A percentile compares a stretch with the other conserved stretches of the same genome.
phyloP scores from a whole-genome alignment of 805 yeast genomes.

The Jamesozyma rosinii region DNA sequence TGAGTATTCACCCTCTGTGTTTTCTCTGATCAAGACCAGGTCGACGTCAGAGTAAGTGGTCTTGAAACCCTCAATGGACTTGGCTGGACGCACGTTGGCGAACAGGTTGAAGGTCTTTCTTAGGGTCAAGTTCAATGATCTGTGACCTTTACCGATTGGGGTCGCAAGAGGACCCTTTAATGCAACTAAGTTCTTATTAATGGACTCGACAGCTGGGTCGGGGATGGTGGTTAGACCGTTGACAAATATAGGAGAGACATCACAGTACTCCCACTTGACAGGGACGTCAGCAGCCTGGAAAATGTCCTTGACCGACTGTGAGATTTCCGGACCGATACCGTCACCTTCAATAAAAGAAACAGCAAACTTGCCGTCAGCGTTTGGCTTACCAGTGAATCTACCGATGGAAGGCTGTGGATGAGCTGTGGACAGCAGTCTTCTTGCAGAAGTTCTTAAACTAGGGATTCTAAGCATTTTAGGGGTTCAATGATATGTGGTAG shows the following conservation, averaged over 20 bases:
- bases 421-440: slow-evolving; percentile 14
- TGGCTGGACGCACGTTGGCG: slow-evolving; percentile 96
- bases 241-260: slow-evolving; percentile 85
- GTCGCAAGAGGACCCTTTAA: slow-evolving; percentile 97
- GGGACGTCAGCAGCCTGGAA: slow-evolving; percentile 93
- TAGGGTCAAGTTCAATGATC: slow-evolving; percentile 90
- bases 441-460: slow-evolving; percentile 5
- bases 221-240: slow-evolving; percentile 93
- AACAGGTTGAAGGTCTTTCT: slow-evolving; percentile 94
- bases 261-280: slow-evolving; percentile 93
- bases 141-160: slow-evolving; percentile 98
- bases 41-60: slow-evolving; percentile 77
- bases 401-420: slow-evolving; percentile 28
- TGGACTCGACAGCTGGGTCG: slow-evolving; percentile 81
- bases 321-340: slow-evolving; percentile 94
- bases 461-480: slow-evolving; percentile 9
- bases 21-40: slow-evolving; percentile 94
- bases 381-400: slow-evolving; percentile 27
- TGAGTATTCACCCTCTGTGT: slow-evolving; percentile 98
- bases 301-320: slow-evolving; percentile 86
- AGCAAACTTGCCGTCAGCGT: slow-evolving; percentile 66
- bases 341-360: slow-evolving; percentile 98
- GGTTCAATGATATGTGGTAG: too few species aligned
- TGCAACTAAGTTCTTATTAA: slow-evolving; percentile 88
- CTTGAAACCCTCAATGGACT: slow-evolving; percentile 84